A percentile compares a stretch with the other conserved stretches of the same genome.
Conservation (phyloP, 2,329 filamentous ascomycete species). For the Colletotrichum sp. region DNA sequence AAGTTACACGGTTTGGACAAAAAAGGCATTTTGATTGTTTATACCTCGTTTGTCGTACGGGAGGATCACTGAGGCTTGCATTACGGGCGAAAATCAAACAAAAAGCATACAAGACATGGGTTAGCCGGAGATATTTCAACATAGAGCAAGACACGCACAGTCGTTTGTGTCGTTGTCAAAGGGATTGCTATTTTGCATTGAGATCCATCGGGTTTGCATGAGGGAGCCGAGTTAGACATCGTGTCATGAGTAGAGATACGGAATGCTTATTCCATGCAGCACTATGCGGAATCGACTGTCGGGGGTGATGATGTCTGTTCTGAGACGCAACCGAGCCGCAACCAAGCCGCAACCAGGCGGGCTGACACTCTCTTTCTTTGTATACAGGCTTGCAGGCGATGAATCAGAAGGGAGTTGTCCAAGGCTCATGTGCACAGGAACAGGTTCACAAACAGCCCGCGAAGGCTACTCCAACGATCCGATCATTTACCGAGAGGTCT, state of each 20-base stretch:
- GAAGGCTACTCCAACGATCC: not conserved
- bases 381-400: not conserved
- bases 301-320: not conserved
- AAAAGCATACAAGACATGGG: constrained; percentile 11
- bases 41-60: constrained; percentile 2
- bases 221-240: not conserved
- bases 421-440: not conserved
- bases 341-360: not conserved
- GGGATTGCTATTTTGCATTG: not conserved
- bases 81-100: constrained; percentile 4
- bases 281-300: not conserved
- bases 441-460: not conserved
- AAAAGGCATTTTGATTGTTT: not conserved
- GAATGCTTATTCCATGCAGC: not conserved
- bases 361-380: not conserved
- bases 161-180: not conserved
- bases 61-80: not conserved
- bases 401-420: not conserved
- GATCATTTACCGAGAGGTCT: not conserved
- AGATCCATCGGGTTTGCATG: not conserved
- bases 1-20: not conserved
- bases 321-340: not conserved
- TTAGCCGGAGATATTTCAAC: constrained; percentile 3
- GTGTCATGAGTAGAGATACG: not conserved
- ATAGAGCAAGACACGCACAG: not conserved